Conservation (phyloP, 495 filamentous ascomycete species). For the Trichoderma erinaceum region DNA sequence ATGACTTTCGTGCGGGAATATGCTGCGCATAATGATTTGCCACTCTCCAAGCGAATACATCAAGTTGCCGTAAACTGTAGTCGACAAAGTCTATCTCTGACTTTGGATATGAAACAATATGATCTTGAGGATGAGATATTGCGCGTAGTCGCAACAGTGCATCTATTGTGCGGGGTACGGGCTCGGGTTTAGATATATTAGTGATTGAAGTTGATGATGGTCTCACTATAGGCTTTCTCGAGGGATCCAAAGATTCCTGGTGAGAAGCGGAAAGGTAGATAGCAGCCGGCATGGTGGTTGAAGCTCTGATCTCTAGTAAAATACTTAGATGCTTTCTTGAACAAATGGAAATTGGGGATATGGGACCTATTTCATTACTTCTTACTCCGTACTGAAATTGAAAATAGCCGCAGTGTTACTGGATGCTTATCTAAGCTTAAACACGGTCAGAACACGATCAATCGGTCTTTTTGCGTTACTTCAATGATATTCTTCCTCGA, state of each 20-base stretch:
- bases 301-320: neutral
- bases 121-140: conserved; percentile 18
- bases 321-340: neutral
- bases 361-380: neutral
- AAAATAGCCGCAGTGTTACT: conserved; percentile 17
- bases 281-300: neutral
- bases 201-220: neutral
- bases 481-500: neutral
- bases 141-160: conserved; percentile 25
- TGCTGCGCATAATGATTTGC: conserved; percentile 18
- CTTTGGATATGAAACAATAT: conserved; percentile 28
- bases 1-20: conserved; percentile 24
- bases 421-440: conserved; percentile 19
- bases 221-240: neutral
- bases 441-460: neutral
- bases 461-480: neutral
- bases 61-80: conserved; percentile 28
- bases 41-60: conserved; percentile 27
- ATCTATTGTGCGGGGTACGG: conserved; percentile 18
- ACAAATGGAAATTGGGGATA: neutral
- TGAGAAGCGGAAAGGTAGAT: neutral
- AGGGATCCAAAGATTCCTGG: neutral
- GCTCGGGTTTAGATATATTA: neutral
- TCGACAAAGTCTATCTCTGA: conserved; percentile 28
- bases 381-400: neutral